These are phyloP conservation scores for Boletus semigastroideus DNA, from an alignment of 1,284 basidiomycete genomes.

Conservation along the genomic window DNA sequence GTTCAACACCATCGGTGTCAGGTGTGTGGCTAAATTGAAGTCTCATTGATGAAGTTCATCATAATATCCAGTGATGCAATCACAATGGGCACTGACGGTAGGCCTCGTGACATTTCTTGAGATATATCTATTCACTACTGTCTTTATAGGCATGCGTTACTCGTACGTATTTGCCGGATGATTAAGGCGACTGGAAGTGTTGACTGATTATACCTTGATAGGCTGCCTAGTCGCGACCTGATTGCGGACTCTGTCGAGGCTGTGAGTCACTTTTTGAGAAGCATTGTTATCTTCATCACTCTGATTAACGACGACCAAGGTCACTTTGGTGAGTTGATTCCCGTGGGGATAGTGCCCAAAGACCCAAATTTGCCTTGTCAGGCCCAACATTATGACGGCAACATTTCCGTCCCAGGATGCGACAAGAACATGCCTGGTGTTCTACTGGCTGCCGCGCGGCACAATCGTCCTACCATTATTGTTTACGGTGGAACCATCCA, in stretches of 20 bases:
- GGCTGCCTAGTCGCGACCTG: conserved; percentile 84
- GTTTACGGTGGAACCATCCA: conserved; percentile 86
- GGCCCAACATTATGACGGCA: conserved; percentile 88
- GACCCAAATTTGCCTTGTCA: conserved; percentile 26
- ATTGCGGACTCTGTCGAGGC: conserved; percentile 92
- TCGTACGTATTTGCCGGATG: conserved; percentile 50
- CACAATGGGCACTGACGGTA: conserved; percentile 82
- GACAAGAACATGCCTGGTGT: conserved; percentile 96
- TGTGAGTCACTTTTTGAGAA: conserved; percentile 42
- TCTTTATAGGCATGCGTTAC: conserved; percentile 68
- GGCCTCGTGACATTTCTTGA: conserved; percentile 18
- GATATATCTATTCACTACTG: conserved; percentile 2
- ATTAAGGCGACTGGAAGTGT: neutral
- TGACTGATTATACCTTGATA: conserved; percentile 33
- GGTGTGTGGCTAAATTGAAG: conserved; percentile 39
- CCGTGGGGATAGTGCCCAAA: neutral
- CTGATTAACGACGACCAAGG: conserved; percentile 39
- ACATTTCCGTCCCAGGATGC: conserved; percentile 80
- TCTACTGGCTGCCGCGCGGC: conserved; percentile 80
- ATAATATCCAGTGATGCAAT: conserved; percentile 62
- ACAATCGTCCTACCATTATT: conserved; percentile 84
- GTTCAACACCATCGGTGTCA: conserved; percentile 81
- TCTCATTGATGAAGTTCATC: neutral
- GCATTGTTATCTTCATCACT: neutral
- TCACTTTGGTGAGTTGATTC: conserved; percentile 54